phyloP scores from a whole-genome alignment of 2,329 filamentous ascomycete genomes.

The Epicoccum sorghinum region DNA sequence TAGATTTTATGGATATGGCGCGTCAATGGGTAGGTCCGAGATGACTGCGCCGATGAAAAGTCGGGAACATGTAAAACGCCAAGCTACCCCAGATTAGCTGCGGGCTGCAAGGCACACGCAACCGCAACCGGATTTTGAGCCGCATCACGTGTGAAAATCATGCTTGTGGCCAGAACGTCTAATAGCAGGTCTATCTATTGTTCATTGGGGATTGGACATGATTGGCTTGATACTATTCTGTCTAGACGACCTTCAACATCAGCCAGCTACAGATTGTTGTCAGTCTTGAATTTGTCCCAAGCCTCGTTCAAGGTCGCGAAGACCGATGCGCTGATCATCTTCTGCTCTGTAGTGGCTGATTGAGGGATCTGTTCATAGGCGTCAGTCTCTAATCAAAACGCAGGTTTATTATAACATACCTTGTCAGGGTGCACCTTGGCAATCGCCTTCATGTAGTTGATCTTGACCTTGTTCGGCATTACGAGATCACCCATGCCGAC shows the following conservation, averaged over 20 bases:
- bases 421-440: conserved; percentile 98
- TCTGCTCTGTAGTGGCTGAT: conserved; percentile 69
- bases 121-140: conserved; percentile 13
- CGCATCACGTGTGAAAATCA: conserved; percentile 16
- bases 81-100: conserved; percentile 25
- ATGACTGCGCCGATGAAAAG: conserved; percentile 30
- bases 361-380: conserved; percentile 59
- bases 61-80: conserved; percentile 25
- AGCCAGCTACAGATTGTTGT: conserved; percentile 53
- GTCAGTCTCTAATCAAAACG: not conserved
- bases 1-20: not conserved
- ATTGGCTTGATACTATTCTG: too few relatives aligned
- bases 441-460: conserved; percentile 99
- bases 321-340: conserved; percentile 69
- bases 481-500: conserved; percentile 92
- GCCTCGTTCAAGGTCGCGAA: conserved; percentile 70
- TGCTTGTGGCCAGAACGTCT: too few relatives aligned
- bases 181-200: too few relatives aligned
- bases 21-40: conserved; percentile 5
- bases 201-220: too few relatives aligned
- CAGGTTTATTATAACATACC: conserved; percentile 59
- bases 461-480: conserved; percentile 93
- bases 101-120: conserved; percentile 22
- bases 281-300: conserved; percentile 71
- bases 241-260: too few relatives aligned